These are phyloP conservation scores for Pontederia crassipes DNA, from an alignment of 176 grass and related monocot species.

Conservation along the genomic window DNA sequence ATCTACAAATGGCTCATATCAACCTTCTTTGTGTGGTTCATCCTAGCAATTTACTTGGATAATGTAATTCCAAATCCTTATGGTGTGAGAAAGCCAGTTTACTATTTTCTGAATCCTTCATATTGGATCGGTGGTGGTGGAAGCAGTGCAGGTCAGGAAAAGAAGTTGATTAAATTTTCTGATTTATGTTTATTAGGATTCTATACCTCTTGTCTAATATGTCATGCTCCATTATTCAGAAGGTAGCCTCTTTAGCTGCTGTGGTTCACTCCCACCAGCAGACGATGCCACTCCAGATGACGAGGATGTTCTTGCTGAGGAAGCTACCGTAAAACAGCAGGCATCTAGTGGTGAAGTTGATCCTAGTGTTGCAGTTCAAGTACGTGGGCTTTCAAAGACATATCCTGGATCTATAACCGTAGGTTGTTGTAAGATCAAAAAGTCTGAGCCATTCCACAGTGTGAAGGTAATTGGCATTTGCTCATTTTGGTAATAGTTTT, in stretches of 20 bases:
- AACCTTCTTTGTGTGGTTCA: conserved; percentile 90
- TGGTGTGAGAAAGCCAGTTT: conserved; percentile 79
- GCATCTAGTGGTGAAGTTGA: conserved; percentile 46
- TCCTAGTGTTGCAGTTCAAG: conserved; percentile 63
- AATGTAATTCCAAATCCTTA: conserved; percentile 89
- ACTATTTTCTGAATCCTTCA: conserved; percentile 89
- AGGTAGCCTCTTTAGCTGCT: conserved; percentile 71
- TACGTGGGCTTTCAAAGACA: conserved; percentile 67
- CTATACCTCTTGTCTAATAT: neutral
- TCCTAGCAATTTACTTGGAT: conserved; percentile 86
- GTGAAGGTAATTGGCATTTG: conserved; percentile 58
- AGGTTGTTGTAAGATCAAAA: conserved; percentile 65
- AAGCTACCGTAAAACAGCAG: conserved; percentile 53
- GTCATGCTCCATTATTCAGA: conserved; percentile 36
- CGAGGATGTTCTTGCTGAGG: conserved; percentile 81
- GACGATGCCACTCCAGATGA: conserved; percentile 70
- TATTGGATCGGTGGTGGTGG: conserved; percentile 92
- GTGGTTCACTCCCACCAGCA: conserved; percentile 43
- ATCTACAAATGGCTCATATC: conserved; percentile 89
- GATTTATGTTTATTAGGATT: neutral
- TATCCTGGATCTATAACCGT: conserved; percentile 69
- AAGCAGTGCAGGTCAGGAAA: conserved; percentile 54
- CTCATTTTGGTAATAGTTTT: neutral
- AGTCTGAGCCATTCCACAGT: conserved; percentile 72
- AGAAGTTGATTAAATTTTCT: conserved; percentile 9